Conservation (phyloP, 192 early-diverging fungal species). For the Piromyces sp. region DNA sequence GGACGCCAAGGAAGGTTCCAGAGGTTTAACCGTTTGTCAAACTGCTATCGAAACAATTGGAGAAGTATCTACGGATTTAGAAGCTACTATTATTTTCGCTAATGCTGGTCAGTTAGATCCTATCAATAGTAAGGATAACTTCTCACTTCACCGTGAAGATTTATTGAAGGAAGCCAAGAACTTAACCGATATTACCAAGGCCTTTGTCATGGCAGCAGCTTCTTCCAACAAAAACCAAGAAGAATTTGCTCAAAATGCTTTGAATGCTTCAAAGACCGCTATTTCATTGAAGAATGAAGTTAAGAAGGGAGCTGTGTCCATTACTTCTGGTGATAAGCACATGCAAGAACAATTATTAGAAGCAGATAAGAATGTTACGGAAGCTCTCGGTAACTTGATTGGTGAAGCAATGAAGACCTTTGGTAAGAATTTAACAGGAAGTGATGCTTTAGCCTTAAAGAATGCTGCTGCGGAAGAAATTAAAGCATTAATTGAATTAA, state of each 20-base stretch:
- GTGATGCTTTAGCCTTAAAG: neutral
- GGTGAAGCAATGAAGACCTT: constrained; percentile 8
- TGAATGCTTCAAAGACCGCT: constrained; percentile 7
- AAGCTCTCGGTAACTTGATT: constrained; percentile 18
- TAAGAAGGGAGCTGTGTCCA: constrained; percentile 16
- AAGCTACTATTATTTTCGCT: constrained; percentile 32
- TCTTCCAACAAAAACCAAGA: constrained; percentile 21
- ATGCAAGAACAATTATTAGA: constrained; percentile 31
- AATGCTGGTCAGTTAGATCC: constrained; percentile 33
- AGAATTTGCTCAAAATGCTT: constrained; percentile 12
- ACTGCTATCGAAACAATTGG: constrained; percentile 11
- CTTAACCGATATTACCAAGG: constrained; percentile 24
- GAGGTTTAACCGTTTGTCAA: constrained; percentile 17
- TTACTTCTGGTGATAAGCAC: constrained; percentile 30
- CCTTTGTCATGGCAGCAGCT: constrained; percentile 7
- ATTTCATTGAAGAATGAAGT: constrained; percentile 9
- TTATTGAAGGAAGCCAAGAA: constrained; percentile 18
- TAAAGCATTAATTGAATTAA: constrained; percentile 18
- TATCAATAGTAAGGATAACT: constrained; percentile 18
- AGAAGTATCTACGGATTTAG: constrained; percentile 22
- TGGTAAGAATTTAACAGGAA: constrained; percentile 12
- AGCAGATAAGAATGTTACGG: constrained; percentile 17
- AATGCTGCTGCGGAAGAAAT: constrained; percentile 10
- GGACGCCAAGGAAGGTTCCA: constrained; percentile 20
- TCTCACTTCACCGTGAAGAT: constrained; percentile 24